phyloP scores from a whole-genome alignment of 2,329 filamentous ascomycete genomes.

The Exophiala oligosperma region DNA sequence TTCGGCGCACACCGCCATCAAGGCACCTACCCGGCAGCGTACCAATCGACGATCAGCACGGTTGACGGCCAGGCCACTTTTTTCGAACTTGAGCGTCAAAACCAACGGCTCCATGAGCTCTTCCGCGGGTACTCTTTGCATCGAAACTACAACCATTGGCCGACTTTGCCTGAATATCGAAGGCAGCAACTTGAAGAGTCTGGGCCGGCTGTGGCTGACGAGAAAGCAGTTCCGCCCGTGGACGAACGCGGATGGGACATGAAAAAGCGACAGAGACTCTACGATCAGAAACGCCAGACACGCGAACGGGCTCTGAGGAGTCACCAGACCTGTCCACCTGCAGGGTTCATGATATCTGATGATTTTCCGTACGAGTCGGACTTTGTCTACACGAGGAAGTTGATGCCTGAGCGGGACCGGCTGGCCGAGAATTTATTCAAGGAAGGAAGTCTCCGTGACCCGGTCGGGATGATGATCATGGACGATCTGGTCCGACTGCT shows the following conservation, averaged over 20 bases:
- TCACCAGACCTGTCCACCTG: neutral
- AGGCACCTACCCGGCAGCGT: no score
- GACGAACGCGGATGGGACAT: neutral
- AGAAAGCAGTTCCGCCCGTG: neutral
- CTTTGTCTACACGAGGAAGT: slow-evolving; percentile 8
- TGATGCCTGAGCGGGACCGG: slow-evolving; percentile 9
- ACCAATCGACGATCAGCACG: no score
- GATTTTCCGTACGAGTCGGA: slow-evolving; percentile 8
- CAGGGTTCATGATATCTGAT: neutral
- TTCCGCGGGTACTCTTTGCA: no score
- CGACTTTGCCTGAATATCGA: neutral
- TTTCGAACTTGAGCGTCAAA: no score
- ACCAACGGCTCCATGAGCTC: no score
- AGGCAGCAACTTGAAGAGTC: neutral
- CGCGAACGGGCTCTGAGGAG: slow-evolving; percentile 3
- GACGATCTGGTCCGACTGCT: slow-evolving; percentile 8
- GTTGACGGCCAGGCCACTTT: no score
- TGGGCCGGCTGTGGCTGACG: neutral
- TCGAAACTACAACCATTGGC: no score
- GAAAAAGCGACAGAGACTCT: slow-evolving; percentile 6
- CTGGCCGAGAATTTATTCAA: neutral
- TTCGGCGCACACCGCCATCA: no score
- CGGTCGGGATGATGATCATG: slow-evolving; percentile 3
- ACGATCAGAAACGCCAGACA: slow-evolving; percentile 2
- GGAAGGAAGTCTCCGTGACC: slow-evolving; percentile 12